Conservation (phyloP, 495 filamentous ascomycete species). For the Pyrenula aspistea region DNA sequence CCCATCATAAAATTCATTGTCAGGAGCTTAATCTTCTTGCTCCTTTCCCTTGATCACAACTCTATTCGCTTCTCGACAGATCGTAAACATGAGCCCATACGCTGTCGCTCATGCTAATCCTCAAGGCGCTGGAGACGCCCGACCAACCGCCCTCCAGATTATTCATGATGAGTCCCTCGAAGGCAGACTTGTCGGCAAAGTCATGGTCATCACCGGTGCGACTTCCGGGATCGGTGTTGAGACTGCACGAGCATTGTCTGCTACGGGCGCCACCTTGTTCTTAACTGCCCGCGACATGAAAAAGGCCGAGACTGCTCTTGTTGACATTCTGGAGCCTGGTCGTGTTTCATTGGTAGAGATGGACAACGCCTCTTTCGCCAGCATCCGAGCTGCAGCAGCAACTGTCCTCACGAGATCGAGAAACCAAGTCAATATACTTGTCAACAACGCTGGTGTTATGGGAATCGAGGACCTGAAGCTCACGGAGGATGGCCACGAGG, state of each 20-base stretch:
- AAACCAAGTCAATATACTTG: slow-evolving; percentile 26
- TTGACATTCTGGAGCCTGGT: slow-evolving; percentile 15
- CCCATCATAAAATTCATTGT: too few species aligned
- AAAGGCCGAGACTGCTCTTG: slow-evolving; percentile 21
- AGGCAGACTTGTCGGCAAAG: slow-evolving; percentile 29
- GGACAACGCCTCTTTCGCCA: slow-evolving; percentile 29
- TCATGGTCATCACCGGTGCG: slow-evolving; percentile 37
- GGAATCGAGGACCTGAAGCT: slow-evolving; percentile 20
- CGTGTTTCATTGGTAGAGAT: slow-evolving; percentile 22
- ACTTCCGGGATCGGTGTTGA: slow-evolving; percentile 43
- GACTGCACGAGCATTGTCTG: slow-evolving; percentile 29
- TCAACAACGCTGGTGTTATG: slow-evolving; percentile 39
- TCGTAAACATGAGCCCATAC: slow-evolving; percentile 20
- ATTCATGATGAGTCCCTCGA: slow-evolving; percentile 34
- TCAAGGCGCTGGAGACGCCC: slow-evolving; percentile 38
- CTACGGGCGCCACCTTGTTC: slow-evolving; percentile 36
- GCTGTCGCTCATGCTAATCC: slow-evolving; percentile 24
- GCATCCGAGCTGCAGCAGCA: slow-evolving; percentile 28
- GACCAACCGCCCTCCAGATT: slow-evolving; percentile 43
- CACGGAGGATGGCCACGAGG: slow-evolving; percentile 32
- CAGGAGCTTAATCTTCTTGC: too few species aligned
- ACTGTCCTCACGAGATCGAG: slow-evolving; percentile 22
- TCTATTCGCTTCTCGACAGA: neutral
- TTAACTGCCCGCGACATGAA: slow-evolving; percentile 25
- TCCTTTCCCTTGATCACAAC: too few species aligned